These are phyloP conservation scores for Stachybotrys elegans DNA, from an alignment of 2,329 filamentous ascomycete genomes.

Conservation along the genomic window DNA sequence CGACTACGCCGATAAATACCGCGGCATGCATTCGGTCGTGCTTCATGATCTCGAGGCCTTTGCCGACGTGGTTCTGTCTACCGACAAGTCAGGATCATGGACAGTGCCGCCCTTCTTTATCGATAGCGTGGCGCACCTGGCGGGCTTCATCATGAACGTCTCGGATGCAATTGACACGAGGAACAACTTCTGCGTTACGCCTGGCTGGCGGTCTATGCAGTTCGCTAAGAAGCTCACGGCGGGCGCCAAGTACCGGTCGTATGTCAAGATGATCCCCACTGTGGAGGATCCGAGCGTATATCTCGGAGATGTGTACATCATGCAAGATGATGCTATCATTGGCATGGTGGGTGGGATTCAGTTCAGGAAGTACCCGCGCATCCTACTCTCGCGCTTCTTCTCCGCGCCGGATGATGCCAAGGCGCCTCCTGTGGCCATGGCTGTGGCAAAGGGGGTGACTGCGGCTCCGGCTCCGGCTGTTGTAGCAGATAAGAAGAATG, in stretches of 20 bases:
- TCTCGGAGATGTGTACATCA: constrained; percentile 50
- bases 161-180: constrained; percentile 49
- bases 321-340: constrained; percentile 45
- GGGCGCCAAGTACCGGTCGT: constrained; percentile 47
- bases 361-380: constrained; percentile 63
- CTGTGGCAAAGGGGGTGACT: neutral
- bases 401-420: constrained; percentile 35
- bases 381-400: constrained; percentile 61
- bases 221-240: constrained; percentile 42
- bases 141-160: constrained; percentile 53
- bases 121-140: constrained; percentile 51
- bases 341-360: constrained; percentile 52
- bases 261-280: constrained; percentile 52
- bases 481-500: neutral
- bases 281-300: constrained; percentile 34
- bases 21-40: constrained; percentile 54
- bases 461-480: neutral
- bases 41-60: constrained; percentile 22
- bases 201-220: constrained; percentile 50
- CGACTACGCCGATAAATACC: constrained; percentile 48
- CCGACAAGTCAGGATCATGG: constrained; percentile 28
- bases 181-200: constrained; percentile 50
- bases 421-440: constrained; percentile 10
- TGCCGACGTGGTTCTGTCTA: constrained; percentile 37
- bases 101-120: constrained; percentile 54